Percentiles rank a stretch among this genome's conserved stretches.
Conservation (phyloP, 495 filamentous ascomycete genomes). For the Clohesyomyces aquaticus region DNA sequence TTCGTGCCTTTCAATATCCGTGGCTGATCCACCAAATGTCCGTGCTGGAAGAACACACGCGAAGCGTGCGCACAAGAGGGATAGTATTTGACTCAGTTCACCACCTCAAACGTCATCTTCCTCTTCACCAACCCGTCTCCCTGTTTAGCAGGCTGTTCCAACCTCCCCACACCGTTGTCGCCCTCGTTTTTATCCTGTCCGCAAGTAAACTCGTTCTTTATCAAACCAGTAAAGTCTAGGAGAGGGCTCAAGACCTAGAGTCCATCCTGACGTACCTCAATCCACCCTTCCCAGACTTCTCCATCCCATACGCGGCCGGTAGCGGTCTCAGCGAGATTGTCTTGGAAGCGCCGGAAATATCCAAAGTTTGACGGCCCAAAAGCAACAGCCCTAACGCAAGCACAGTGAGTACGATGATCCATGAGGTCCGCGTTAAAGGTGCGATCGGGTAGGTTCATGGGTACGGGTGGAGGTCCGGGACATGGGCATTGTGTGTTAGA, state of each 20-base stretch:
- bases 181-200: not conserved
- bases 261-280: conserved; percentile 41
- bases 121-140: not conserved
- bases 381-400: not conserved
- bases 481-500: not conserved
- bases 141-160: not conserved
- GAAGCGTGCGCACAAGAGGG: too few relatives aligned
- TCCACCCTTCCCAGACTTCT: not conserved
- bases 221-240: not conserved
- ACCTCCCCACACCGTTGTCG: not conserved
- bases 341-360: not conserved
- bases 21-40: too few relatives aligned
- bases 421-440: not conserved
- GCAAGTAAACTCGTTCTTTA: not conserved
- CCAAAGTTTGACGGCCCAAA: not conserved
- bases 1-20: too few relatives aligned
- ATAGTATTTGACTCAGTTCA: not conserved
- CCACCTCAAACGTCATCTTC: not conserved
- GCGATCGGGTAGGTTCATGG: not conserved
- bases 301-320: conserved; percentile 1
- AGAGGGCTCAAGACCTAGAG: conserved; percentile 13
- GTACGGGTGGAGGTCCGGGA: not conserved
- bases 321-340: not conserved
- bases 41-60: too few relatives aligned
- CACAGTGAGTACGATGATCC: conserved; percentile 3